Evolutionary conservation across 225 moss, liverwort and hornwort genomes (phyloP), one percentile per base, ranked within the genome.

Genomic region (Takakia lepidozioides): DNA sequence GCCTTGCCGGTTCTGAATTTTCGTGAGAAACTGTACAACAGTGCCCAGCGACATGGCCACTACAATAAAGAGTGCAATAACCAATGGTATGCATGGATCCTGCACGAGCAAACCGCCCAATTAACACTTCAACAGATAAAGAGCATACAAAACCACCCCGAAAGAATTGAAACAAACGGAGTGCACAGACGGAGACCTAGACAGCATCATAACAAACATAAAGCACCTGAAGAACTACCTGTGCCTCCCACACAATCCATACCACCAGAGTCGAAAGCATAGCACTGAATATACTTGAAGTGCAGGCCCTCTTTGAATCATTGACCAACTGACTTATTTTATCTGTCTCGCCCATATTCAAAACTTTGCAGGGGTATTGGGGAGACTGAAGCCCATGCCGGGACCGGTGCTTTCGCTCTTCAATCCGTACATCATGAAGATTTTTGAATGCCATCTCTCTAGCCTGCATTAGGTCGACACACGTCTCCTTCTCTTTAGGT

Each of bases 261-360:
- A 80, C 76, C 62, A 87, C 86, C 51, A 87, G 52, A 46, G 71
- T 65, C 34, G 80, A 73, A 40, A 87, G 71, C 41, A 70, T 38
- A 24, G 80, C 86, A 80, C 86, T 87, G 57, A 87, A 87, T 36
- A 83, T 29, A 57, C 83, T 87, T 16, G 86, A 76, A 38, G 62
- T 36, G 48, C 79, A 73, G 19, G 86, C 86, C 49, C 49, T 64
- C 25, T 68, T 67, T 47, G 62, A 45, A 53, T 74, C 67, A 39
- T 37, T 26, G 32, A 65, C 8, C 26, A 63, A 25, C 2, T 48
- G 15, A 19, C 42, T 29, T 52, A 49, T 63, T 27, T 14, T 25
- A 25, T 34, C 65, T 55, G 55, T 42, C 38, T 7, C 5, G 44
- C 18, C 38, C 25, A 41, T 23, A 39, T 62, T 60, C 30, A 11